Evolutionary conservation across 768 basidiomycete species (phyloP), one percentile per base, ranked within the genome.

Genomic region (Paxillus ammoniavirescens): DNA sequence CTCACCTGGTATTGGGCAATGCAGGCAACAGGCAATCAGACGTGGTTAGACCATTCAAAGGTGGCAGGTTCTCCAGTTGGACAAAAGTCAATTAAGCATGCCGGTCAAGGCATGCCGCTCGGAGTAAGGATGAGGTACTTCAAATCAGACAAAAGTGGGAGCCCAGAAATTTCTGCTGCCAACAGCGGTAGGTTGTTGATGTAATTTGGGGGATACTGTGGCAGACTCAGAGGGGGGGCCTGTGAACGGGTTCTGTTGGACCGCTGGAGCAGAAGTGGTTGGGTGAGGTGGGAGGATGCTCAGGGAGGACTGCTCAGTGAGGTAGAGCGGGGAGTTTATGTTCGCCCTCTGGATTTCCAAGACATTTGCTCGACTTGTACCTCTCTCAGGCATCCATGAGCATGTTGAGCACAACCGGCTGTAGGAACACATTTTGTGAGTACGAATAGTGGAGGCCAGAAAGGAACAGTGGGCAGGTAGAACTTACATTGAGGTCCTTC

Each of bases 311-410:
- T 45, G 42, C 17, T 21, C 38, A 38, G 12, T 43, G 50, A 9
- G 50, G 57, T 13, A 36, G 37, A 15, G 45, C 55, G 55, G 56
- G 52, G 35, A 26, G 30, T 17, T 33, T 18, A 40, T 4, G 26
- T 4, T 1, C 26, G 26, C 15, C 43, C 18, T 49, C 49, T n/a
- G n/a, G n/a, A 0, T n/a, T 36, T 17, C 4, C 37, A 26, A 56
- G 47, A 48, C 0, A 54, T 52, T 62, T 60, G 14, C 50, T 42
- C 31, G 74, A 68, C 30, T 71, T 70, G 61, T 85, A 82, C 26
- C 71, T 75, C 60, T 82, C 81, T 18, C 84, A 73, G 3, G 81
- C 81, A 21, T 72, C 68, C 5, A 71, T 76, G n/a, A 82, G 73
- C 0, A 66, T 75, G 56, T 76, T 70, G 38, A 84, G 82, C 1